These are phyloP conservation scores for Mrakia hoshinonis DNA, from an alignment of 768 basidiomycete species.

Conservation along the genomic window DNA sequence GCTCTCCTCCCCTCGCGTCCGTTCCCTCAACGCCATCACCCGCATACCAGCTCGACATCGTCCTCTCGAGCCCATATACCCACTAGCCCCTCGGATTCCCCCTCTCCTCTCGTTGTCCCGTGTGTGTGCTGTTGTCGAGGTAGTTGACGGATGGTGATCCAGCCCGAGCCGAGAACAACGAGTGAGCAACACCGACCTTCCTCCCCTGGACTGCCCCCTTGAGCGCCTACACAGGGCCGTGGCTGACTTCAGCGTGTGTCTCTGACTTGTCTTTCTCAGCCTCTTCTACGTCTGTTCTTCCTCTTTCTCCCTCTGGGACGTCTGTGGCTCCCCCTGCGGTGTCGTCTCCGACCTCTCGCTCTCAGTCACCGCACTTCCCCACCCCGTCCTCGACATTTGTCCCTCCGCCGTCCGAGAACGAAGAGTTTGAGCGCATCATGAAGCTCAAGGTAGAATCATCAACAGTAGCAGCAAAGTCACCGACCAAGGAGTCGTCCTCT, in stretches of 20 bases:
- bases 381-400: conserved; percentile 14
- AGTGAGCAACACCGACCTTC: neutral
- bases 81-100: no score
- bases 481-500: no score
- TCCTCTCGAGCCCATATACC: no score
- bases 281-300: neutral
- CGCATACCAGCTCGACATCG: no score
- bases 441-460: neutral
- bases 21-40: no score
- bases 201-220: neutral
- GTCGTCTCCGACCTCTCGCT: neutral
- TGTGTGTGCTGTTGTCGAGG: neutral
- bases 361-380: conserved; percentile 9
- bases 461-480: neutral
- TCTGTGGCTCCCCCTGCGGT: neutral
- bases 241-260: neutral
- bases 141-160: neutral
- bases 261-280: neutral
- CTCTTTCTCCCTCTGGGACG: neutral
- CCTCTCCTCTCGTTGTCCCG: neutral
- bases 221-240: neutral
- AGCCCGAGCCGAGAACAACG: neutral
- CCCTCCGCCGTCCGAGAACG: conserved; percentile 7
- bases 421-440: conserved; percentile 15
- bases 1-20: no score